Base-by-base conservation (phyloP, 1,139 yeast genomes). In the Saccharomycopsis hybrid region DNA sequence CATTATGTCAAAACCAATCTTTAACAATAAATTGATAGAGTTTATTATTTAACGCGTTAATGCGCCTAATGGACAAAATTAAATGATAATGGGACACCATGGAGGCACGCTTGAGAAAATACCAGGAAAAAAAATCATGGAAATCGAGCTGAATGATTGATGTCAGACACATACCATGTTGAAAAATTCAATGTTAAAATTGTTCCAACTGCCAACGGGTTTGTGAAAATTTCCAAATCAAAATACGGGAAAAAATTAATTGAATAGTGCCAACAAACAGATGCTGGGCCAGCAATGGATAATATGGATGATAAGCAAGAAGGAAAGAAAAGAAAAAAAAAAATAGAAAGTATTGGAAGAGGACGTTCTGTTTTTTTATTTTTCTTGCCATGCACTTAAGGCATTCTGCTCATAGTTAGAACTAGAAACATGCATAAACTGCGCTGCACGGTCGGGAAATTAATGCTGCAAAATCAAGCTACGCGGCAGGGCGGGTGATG, bases 151-250 rank as follows among this genome's bases (percentile, higher is more conserved):
- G 35, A 31, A 31, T 31, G 7, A 11, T 31, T 31, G 35, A 11
- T n/a, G n/a, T 9, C 7, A 36, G 5, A 36, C 7, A 36, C 31
- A 41, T 41, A 42, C 39, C 39, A 37, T 35, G 46, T 18, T 35
- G 29, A 43, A 35, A 29, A 36, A 7, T 36, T 9, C 5, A 5
- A 9, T 7, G 33, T 9, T 31, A 5, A 31, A 9, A 31, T 31
- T 9, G 5, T n/a, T n/a, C n/a, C n/a, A n/a, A n/a, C n/a, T n/a
- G n/a, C n/a, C n/a, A n/a, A n/a, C 5, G 33, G 33, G 5, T 31
- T 31, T 5, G 9, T 5, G 33, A 31, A 31, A n/a, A 31, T 31
- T 9, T 7, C 5, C 9, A 5, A 31, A 9, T 31, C 8, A 9
- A 31, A 31, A 9, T 9, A 31, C 33, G 9, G 33, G 9, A 7